phyloP scores from a whole-genome alignment of 192 early-diverging fungal species.

The Coemansia umbellata region DNA sequence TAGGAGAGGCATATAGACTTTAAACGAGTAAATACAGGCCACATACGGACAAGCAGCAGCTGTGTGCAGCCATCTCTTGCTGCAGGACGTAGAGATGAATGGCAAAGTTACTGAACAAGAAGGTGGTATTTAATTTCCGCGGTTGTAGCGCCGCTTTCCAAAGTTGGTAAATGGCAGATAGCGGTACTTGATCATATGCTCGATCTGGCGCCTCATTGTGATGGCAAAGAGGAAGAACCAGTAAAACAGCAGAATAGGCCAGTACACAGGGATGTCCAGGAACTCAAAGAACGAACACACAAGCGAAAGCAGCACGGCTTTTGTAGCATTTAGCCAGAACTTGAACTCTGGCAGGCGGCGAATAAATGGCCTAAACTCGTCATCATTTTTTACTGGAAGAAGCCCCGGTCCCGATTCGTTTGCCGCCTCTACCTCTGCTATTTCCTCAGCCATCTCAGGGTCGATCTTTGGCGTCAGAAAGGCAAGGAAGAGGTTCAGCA shows the following conservation, averaged over 20 bases:
- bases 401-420: slow-evolving; percentile 52
- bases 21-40: too few species aligned
- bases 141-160: slow-evolving; percentile 67
- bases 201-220: slow-evolving; percentile 96
- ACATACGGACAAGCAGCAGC: too few species aligned
- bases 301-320: slow-evolving; percentile 76
- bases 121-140: slow-evolving; percentile 12
- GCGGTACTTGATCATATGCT: slow-evolving; percentile 95
- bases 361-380: slow-evolving; percentile 98
- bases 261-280: slow-evolving; percentile 97
- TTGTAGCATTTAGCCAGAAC: slow-evolving; percentile 89
- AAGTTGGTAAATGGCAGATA: slow-evolving; percentile 80
- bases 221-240: slow-evolving; percentile 90
- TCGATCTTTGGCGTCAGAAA: slow-evolving; percentile 97
- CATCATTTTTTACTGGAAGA: slow-evolving; percentile 81
- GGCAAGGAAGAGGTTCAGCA: slow-evolving; percentile 91
- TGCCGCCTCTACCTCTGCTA: slow-evolving; percentile 48
- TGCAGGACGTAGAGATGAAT: too few species aligned
- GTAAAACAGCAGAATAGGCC: slow-evolving; percentile 97
- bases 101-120: too few species aligned
- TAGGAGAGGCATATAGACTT: slow-evolving; percentile 2
- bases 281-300: slow-evolving; percentile 83
- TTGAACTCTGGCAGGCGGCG: slow-evolving; percentile 97
- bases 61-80: too few species aligned
- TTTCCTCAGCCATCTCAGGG: slow-evolving; percentile 57